These are phyloP conservation scores for Syncephalastrum sp. DNA, from an alignment of 371 early-diverging fungal species.

Conservation along the genomic window DNA sequence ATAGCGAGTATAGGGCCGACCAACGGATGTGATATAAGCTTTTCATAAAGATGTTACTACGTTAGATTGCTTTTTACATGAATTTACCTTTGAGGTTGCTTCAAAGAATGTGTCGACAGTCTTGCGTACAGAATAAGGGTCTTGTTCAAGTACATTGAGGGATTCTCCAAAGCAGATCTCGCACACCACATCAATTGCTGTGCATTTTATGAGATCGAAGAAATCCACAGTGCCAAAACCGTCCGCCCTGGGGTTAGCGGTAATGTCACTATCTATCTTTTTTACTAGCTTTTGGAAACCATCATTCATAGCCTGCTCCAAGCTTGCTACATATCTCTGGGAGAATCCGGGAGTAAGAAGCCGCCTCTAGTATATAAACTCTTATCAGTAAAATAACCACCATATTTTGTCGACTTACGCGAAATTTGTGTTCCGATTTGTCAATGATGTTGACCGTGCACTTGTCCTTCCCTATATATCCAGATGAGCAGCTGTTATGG, in stretches of 20 bases:
- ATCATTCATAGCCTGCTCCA: constrained; percentile 29
- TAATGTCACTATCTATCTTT: constrained; percentile 13
- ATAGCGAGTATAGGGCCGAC: background rate
- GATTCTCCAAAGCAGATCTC: too few relatives aligned
- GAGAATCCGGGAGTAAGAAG: constrained; percentile 42
- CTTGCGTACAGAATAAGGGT: too few relatives aligned
- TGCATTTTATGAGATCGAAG: background rate
- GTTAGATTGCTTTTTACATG: too few relatives aligned
- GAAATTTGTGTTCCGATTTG: background rate
- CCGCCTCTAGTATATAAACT: constrained; percentile 19
- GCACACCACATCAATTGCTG: too few relatives aligned
- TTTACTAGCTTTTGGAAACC: constrained; percentile 14
- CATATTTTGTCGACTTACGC: background rate
- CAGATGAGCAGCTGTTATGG: background rate
- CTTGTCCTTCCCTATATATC: too few relatives aligned
- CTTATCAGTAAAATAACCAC: too few relatives aligned
- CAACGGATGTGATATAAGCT: constrained; percentile 3
- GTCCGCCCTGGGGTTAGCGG: background rate
- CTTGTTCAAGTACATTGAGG: too few relatives aligned
- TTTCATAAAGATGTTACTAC: background rate
- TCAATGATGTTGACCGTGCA: background rate
- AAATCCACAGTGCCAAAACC: constrained; percentile 25
- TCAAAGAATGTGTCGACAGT: too few relatives aligned
- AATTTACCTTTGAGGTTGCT: too few relatives aligned
- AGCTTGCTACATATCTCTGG: constrained; percentile 29